Conservation (phyloP, 164 flowering plant species). For the Echeveria elegans region DNA sequence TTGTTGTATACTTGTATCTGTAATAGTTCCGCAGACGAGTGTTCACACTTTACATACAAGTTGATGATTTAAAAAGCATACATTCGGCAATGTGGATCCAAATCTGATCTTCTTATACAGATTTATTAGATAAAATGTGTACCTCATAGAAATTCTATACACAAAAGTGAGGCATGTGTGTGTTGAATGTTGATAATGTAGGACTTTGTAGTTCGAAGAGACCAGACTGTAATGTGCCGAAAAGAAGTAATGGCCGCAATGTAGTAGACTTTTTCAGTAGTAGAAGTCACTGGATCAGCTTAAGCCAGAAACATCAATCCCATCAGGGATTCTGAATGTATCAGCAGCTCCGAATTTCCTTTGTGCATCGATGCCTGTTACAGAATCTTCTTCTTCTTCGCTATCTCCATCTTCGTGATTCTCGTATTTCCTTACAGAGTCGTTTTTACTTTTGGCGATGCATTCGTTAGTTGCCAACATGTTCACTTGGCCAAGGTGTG, state of each 20-base stretch:
- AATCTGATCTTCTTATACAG: too few species aligned
- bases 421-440: conserved; percentile 22
- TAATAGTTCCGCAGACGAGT: too few species aligned
- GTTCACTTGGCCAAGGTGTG: conserved; percentile 80
- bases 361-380: conserved; percentile 29
- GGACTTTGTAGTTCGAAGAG: too few species aligned
- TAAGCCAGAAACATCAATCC: conserved; percentile 53
- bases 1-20: too few species aligned
- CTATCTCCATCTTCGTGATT: conserved; percentile 31
- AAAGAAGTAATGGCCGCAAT: not conserved
- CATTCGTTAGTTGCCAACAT: conserved; percentile 72
- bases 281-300: conserved; percentile 39
- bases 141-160: too few species aligned
- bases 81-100: too few species aligned
- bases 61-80: too few species aligned
- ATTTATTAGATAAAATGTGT: too few species aligned
- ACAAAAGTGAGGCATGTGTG: too few species aligned
- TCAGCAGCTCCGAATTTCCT: conserved; percentile 94
- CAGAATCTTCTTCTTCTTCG: conserved; percentile 34
- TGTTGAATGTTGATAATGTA: too few species aligned
- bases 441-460: conserved; percentile 49
- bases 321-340: conserved; percentile 71
- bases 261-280: too few species aligned
- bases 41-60: too few species aligned
- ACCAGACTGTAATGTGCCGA: not conserved